Evolutionary conservation across 306 rosid genomes (phyloP).

Genomic region (Potentilla sterilis): DNA sequence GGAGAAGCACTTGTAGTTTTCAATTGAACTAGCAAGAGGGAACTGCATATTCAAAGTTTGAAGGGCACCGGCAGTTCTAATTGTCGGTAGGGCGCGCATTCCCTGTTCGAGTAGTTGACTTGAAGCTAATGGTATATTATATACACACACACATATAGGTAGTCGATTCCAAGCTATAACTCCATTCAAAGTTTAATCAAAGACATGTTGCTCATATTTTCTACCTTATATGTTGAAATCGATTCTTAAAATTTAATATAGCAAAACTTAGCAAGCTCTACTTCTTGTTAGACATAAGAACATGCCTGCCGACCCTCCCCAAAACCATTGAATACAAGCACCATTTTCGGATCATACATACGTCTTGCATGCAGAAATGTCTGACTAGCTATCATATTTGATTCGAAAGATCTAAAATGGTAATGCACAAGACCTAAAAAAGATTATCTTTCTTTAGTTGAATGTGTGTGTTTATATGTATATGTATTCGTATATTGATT

Average conservation of each 20-base stretch:
- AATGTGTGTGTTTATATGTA: not conserved
- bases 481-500: not conserved
- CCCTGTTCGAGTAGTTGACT: slow-evolving; percentile 2
- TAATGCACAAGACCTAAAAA: not conserved
- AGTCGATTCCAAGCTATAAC: not conserved
- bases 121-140: not conserved
- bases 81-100: slow-evolving; percentile 3
- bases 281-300: slow-evolving; percentile 5
- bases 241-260: not conserved
- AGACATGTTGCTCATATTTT: not conserved
- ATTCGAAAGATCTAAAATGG: not conserved
- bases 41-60: too few relatives aligned
- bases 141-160: not conserved
- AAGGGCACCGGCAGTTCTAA: not conserved
- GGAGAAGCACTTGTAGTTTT: too few relatives aligned
- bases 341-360: not conserved
- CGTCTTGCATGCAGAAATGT: slow-evolving; percentile 14
- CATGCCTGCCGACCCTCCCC: slow-evolving; percentile 8
- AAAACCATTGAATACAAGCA: not conserved
- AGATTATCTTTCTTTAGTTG: not conserved
- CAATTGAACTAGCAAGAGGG: too few relatives aligned
- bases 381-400: not conserved
- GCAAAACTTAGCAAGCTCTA: not conserved
- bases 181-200: not conserved
- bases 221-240: not conserved